These are phyloP conservation scores for Termitomyces sp. DNA, from an alignment of 768 basidiomycete species.

Conservation along the genomic window DNA sequence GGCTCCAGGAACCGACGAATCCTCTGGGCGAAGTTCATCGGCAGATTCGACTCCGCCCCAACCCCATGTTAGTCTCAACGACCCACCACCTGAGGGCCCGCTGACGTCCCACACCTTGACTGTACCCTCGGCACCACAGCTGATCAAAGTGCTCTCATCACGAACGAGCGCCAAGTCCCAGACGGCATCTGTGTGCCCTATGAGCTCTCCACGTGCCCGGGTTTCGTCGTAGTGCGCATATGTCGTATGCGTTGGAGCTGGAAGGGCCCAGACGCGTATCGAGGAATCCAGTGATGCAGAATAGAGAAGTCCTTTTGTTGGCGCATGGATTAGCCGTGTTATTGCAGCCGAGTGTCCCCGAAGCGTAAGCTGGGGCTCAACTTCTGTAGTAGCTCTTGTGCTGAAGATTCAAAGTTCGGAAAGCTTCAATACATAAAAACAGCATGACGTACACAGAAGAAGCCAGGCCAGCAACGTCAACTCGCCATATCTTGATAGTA, in stretches of 20 bases:
- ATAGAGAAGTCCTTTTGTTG: slow-evolving; percentile 72
- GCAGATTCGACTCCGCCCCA: slow-evolving; percentile 61
- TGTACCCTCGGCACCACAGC: slow-evolving; percentile 85
- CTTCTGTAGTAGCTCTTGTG: slow-evolving; percentile 70
- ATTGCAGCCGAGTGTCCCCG: slow-evolving; percentile 92
- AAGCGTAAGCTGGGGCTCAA: slow-evolving; percentile 89
- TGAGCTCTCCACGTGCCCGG: slow-evolving; percentile 68
- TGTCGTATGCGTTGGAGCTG: slow-evolving; percentile 70
- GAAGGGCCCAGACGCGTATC: slow-evolving; percentile 87
- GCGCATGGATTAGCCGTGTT: slow-evolving; percentile 78
- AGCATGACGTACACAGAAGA: slow-evolving; percentile 63
- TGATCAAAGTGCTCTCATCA: slow-evolving; percentile 79
- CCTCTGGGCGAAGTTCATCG: slow-evolving; percentile 40
- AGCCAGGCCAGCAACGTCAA: slow-evolving; percentile 70
- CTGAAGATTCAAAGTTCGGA: slow-evolving; percentile 29
- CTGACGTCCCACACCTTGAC: slow-evolving; percentile 94
- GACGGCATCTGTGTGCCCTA: slow-evolving; percentile 92
- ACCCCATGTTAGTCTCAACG: slow-evolving; percentile 73
- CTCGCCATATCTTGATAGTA: slow-evolving; percentile 93
- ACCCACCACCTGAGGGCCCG: slow-evolving; percentile 55
- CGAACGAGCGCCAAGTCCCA: slow-evolving; percentile 91
- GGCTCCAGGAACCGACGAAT: slow-evolving; percentile 56
- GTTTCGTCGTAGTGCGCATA: slow-evolving; percentile 89
- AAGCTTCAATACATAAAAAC: slow-evolving; percentile 5
- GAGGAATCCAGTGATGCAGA: slow-evolving; percentile 93